Evolutionary conservation across 805 yeast genomes (phyloP).

Genomic region (Pichia californica): DNA sequence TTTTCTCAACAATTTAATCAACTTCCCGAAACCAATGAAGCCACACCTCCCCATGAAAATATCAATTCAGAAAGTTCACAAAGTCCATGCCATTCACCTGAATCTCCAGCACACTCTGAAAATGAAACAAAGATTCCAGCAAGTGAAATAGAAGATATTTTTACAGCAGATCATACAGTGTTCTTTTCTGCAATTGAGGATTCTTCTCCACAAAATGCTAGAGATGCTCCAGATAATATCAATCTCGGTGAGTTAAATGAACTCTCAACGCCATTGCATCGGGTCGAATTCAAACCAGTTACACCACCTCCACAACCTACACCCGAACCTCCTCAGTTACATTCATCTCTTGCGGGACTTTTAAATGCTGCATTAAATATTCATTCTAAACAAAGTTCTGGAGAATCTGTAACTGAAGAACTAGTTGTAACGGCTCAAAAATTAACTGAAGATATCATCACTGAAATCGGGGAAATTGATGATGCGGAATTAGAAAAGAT

Average conservation of each 20-base stretch:
- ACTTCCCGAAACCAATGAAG: neutral
- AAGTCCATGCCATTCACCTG: neutral
- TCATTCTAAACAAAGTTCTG: slow-evolving; percentile 4
- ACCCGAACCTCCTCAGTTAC: slow-evolving; percentile 22
- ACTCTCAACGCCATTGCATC: no score
- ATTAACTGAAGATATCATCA: slow-evolving; percentile 3
- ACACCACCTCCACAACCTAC: slow-evolving; percentile 18
- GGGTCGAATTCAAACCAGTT: slow-evolving; percentile 6
- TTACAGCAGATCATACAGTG: neutral
- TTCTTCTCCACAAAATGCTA: no score
- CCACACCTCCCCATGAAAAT: no score
- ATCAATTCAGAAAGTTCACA: neutral
- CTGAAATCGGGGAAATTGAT: neutral
- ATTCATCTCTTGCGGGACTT: neutral
- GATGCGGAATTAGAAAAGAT: neutral
- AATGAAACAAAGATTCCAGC: neutral
- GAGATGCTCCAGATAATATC: no score
- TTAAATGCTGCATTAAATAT: slow-evolving; percentile 6
- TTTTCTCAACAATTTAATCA: neutral
- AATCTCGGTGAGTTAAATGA: no score
- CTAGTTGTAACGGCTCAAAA: slow-evolving; percentile 5
- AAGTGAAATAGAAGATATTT: no score
- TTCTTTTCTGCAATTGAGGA: slow-evolving; percentile 5
- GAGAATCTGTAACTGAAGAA: slow-evolving; percentile 10
- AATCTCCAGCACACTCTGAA: neutral